Base-by-base conservation (phyloP, 1,139 yeast species). In the Barnettozyma hawaiiensis region DNA sequence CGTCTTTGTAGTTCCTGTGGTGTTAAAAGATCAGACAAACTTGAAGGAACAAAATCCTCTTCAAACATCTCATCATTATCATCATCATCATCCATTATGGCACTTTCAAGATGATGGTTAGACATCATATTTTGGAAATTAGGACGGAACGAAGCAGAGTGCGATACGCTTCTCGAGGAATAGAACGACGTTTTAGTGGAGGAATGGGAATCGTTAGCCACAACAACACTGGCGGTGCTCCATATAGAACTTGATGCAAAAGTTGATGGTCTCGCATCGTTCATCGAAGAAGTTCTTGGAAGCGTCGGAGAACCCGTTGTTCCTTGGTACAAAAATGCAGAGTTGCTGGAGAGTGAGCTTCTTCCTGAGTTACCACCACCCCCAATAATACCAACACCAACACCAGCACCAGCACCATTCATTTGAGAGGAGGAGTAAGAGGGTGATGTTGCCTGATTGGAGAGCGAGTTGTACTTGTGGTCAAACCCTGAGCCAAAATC, bases 11-110 rank as follows among this genome's bases (percentile, higher is more conserved):
- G 64, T 58, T 86, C 95, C 52, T 81, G 86, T 0, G 95, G 95
- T 1, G 95, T 85, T 38, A 86, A 65, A 42, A 85, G 66, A 53
- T 85, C 94, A 16, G 80, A 75, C 35, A 86, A 65, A 20, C 87
- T 75, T 1, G 81, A 79, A 2, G 96, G 96, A 3, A 86, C 85
- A 54, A 76, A 82, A 56, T 85, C 95, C 50, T 84, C 89, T 47
- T 73, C 82, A 53, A 69, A 74, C 16, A 71, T 61, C 29, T 55
- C 57, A 28, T 34, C 37, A 6, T 16, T 16, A 10, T 37, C 47
- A 15, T 73, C 33, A 5, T 67, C 70, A 31, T 67, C 76, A 43
- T 70, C 78, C 10, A 54, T 56, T 10, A 70, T 61, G 0, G 75
- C 76, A 35, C 68, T 67, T 26, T 63, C 71, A 36, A 62, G 37